Evolutionary conservation across 768 basidiomycete species (phyloP).

Genomic region (Boletellus ananas): DNA sequence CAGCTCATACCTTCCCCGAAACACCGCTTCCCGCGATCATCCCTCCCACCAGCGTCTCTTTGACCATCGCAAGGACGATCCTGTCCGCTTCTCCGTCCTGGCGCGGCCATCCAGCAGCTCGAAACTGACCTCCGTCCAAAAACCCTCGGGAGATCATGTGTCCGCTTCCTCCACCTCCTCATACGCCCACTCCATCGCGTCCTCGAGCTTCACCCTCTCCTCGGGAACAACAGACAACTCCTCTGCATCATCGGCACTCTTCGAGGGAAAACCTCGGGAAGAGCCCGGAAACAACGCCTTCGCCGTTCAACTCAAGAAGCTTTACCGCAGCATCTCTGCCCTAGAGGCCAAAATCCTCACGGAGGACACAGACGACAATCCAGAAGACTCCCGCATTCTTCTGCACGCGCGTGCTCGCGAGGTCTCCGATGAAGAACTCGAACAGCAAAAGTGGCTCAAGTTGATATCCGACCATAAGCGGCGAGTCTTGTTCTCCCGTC

Average conservation of each 20-base stretch:
- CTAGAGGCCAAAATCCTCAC: constrained; percentile 73
- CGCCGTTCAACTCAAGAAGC: constrained; percentile 69
- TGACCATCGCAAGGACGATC: constrained; percentile 89
- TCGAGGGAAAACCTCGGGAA: constrained; percentile 52
- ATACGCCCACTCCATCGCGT: constrained; percentile 63
- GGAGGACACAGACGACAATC: constrained; percentile 55
- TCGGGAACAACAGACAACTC: constrained; percentile 73
- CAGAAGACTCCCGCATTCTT: constrained; percentile 37
- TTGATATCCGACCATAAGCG: constrained; percentile 78
- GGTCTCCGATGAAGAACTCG: constrained; percentile 50
- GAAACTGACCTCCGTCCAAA: constrained; percentile 51
- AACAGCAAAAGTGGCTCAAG: constrained; percentile 74
- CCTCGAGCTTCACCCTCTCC: constrained; percentile 70
- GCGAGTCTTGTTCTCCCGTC: constrained; percentile 42
- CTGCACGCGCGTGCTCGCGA: constrained; percentile 33
- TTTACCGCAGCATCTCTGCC: constrained; percentile 78
- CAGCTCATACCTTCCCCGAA: constrained; percentile 42
- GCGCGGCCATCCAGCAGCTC: constrained; percentile 42
- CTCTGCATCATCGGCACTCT: constrained; percentile 66
- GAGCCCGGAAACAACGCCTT: constrained; percentile 64
- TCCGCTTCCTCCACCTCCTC: constrained; percentile 75
- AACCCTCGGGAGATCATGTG: constrained; percentile 64
- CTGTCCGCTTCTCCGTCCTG: constrained; percentile 74
- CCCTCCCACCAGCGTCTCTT: constrained; percentile 59
- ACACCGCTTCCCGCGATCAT: constrained; percentile 30